These are phyloP conservation scores for Rhamnella rubrinervis DNA, from an alignment of 331 rosid genomes.

Conservation along the genomic window DNA sequence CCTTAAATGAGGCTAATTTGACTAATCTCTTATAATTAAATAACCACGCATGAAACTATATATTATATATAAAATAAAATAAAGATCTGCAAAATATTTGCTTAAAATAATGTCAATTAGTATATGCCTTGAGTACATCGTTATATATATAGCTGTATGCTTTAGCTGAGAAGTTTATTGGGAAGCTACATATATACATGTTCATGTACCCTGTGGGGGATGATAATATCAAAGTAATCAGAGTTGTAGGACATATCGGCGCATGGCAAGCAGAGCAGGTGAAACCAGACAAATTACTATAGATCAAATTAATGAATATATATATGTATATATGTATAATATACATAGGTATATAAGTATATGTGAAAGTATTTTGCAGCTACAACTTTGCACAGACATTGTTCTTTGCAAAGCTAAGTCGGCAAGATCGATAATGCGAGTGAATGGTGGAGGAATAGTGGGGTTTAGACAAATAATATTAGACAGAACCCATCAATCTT, in stretches of 20 bases:
- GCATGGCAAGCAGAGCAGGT: background rate
- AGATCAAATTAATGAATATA: background rate
- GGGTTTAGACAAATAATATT: slow-evolving; percentile 3
- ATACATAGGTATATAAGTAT: background rate
- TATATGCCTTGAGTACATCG: slow-evolving; percentile 32
- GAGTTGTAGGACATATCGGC: slow-evolving; percentile 7
- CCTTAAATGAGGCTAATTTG: slow-evolving; percentile 44
- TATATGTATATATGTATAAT: background rate
- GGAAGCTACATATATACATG: slow-evolving; percentile 26
- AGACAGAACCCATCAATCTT: slow-evolving; percentile 3
- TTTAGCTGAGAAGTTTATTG: slow-evolving; percentile 14
- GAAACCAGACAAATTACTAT: slow-evolving; percentile 1
- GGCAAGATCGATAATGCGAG: slow-evolving; percentile 19
- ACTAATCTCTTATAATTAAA: slow-evolving; percentile 6
- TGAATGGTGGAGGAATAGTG: background rate
- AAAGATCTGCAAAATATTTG: background rate
- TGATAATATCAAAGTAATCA: slow-evolving; percentile 32
- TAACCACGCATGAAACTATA: slow-evolving; percentile 14
- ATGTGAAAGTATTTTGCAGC: background rate
- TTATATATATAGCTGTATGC: background rate
- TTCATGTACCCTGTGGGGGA: slow-evolving; percentile 27
- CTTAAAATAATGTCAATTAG: background rate
- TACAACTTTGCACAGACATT: background rate
- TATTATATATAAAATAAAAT: background rate
- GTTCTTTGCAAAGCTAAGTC: slow-evolving; percentile 2